Conservation (phyloP, 2,329 filamentous ascomycete species). For the Cordyceps pruinosa region DNA sequence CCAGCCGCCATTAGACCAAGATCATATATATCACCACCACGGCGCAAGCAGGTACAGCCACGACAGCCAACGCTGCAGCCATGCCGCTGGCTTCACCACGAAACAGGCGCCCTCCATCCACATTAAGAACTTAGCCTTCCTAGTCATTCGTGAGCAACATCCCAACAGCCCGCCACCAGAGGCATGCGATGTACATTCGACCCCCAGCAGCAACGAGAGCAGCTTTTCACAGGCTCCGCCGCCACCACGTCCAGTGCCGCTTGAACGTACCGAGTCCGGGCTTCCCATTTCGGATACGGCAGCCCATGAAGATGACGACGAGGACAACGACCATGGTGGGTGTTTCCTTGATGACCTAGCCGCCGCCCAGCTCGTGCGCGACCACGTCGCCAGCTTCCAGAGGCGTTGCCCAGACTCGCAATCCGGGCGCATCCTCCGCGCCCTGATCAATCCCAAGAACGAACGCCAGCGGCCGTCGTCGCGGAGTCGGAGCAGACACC, state of each 20-base stretch:
- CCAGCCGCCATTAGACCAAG: not conserved
- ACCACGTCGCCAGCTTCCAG: constrained; percentile 38
- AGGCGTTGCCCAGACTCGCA: constrained; percentile 43
- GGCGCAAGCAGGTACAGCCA: constrained; percentile 7
- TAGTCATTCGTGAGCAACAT: constrained; percentile 32
- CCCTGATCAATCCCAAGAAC: constrained; percentile 43
- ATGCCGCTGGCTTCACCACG: constrained; percentile 6
- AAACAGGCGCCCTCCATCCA: constrained; percentile 21
- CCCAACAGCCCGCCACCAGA: constrained; percentile 1
- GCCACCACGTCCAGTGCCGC: constrained; percentile 18
- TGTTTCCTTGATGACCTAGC: constrained; percentile 36
- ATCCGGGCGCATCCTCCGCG: constrained; percentile 50
- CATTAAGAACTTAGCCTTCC: constrained; percentile 28
- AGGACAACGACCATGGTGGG: constrained; percentile 17
- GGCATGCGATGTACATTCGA: not conserved
- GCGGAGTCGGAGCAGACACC: not conserved
- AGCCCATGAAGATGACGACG: constrained; percentile 22
- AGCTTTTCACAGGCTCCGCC: constrained; percentile 13
- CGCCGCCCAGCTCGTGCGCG: constrained; percentile 42
- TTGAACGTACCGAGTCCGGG: constrained; percentile 45
- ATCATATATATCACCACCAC: constrained; percentile 12
- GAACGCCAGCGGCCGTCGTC: not conserved
- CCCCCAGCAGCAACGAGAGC: constrained; percentile 4
- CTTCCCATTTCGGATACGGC: constrained; percentile 39
- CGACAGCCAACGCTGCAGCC: not conserved